Evolutionary conservation across 1,284 basidiomycete genomes (phyloP).

Genomic region (Heterobasidion occidentale): DNA sequence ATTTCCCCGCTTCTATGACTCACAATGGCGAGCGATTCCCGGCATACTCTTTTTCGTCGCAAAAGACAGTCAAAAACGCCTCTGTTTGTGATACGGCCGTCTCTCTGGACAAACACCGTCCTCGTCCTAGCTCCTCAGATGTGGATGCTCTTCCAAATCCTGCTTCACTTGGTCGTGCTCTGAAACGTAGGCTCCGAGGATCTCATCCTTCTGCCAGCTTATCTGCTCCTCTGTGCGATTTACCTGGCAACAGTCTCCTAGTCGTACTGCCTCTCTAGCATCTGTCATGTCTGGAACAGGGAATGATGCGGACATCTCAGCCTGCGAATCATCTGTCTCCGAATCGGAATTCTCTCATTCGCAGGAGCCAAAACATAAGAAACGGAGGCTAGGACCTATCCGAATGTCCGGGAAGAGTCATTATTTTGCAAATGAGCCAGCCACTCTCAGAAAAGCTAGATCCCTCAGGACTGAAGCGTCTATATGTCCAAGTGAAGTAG

Average conservation of each 20-base stretch:
- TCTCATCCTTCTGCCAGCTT: neutral
- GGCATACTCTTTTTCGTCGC: too few species aligned
- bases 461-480: conserved; percentile 2
- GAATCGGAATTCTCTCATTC: neutral
- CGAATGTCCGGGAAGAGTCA: neutral
- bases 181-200: neutral
- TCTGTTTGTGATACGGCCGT: too few species aligned
- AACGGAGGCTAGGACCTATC: neutral
- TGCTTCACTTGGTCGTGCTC: neutral
- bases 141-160: neutral
- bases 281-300: neutral
- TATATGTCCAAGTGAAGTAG: neutral
- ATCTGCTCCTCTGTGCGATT: neutral
- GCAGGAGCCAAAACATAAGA: neutral
- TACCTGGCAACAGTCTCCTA: neutral
- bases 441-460: neutral
- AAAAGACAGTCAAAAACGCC: too few species aligned
- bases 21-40: too few species aligned
- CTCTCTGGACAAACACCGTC: too few species aligned
- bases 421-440: neutral
- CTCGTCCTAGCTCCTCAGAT: neutral
- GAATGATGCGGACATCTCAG: neutral
- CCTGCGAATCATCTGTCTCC: neutral
- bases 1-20: too few species aligned
- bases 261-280: too few species aligned